A percentile compares a stretch with the other conserved stretches of the same genome.
These are phyloP conservation scores for Curvularia verruculosa DNA, from an alignment of 2,329 filamentous ascomycete genomes.

Conservation along the genomic window DNA sequence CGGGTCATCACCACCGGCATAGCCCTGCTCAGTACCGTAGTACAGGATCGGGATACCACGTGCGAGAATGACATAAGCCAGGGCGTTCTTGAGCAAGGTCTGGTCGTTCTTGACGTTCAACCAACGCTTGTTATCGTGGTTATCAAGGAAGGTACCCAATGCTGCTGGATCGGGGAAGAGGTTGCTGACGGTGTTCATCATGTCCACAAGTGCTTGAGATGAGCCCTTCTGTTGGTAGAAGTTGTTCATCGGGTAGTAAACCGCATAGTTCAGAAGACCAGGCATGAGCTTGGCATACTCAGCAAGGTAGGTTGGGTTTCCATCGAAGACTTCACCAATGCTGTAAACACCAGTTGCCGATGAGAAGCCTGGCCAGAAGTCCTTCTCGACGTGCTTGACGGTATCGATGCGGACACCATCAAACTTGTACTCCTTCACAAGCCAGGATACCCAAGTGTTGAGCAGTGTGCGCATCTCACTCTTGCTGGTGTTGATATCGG, in stretches of 20 bases:
- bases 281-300: conserved; percentile 62
- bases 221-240: conserved; percentile 45
- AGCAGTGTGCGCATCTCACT: conserved; percentile 31
- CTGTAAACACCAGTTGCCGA: conserved; percentile 63
- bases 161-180: conserved; percentile 44
- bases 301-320: conserved; percentile 58
- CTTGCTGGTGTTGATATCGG: conserved; percentile 38
- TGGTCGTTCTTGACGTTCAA: conserved; percentile 45
- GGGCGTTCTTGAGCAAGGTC: conserved; percentile 47
- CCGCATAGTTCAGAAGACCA: conserved; percentile 67
- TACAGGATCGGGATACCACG: conserved; percentile 51
- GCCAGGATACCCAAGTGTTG: conserved; percentile 41
- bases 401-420: conserved; percentile 68
- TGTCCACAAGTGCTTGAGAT: conserved; percentile 43
- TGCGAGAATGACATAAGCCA: conserved; percentile 47
- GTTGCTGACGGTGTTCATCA: conserved; percentile 42
- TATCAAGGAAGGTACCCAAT: conserved; percentile 49
- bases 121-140: conserved; percentile 51
- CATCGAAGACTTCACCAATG: conserved; percentile 66
- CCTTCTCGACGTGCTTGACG: conserved; percentile 65
- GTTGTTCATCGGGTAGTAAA: conserved; percentile 52
- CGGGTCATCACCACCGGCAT: conserved; percentile 46
- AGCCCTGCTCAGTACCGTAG: conserved; percentile 49
- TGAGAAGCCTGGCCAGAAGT: conserved; percentile 63
- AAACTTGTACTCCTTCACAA: conserved; percentile 40